phyloP scores from a whole-genome alignment of 2,329 filamentous ascomycete species.

The Curvularia sp. region DNA sequence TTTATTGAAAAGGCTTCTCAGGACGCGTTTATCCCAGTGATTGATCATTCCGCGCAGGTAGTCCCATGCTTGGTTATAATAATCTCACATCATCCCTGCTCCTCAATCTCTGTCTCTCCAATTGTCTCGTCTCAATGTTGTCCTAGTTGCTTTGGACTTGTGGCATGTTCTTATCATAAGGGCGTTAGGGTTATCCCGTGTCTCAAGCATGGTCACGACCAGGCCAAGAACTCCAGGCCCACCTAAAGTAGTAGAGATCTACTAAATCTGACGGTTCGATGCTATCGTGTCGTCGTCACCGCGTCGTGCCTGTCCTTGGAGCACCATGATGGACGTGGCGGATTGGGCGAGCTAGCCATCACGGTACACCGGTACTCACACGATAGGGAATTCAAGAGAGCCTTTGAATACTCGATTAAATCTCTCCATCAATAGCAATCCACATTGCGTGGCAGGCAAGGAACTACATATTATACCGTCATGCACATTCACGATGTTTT shows the following conservation, averaged over 20 bases:
- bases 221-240: not conserved
- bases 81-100: too few relatives aligned
- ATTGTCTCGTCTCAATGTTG: too few relatives aligned
- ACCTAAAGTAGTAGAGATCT: not conserved
- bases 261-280: not conserved
- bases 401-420: not conserved
- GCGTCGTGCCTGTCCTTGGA: slow-evolving; percentile 14
- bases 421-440: not conserved
- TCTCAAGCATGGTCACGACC: not conserved
- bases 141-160: too few relatives aligned
- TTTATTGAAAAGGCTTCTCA: too few relatives aligned
- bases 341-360: slow-evolving; percentile 25
- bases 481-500: slow-evolving; percentile 67
- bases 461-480: not conserved
- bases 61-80: too few relatives aligned
- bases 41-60: too few relatives aligned
- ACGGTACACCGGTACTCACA: slow-evolving; percentile 26
- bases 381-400: not conserved
- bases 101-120: too few relatives aligned
- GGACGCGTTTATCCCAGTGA: too few relatives aligned
- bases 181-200: too few relatives aligned
- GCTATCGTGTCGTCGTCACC: slow-evolving; percentile 4
- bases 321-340: slow-evolving; percentile 36
- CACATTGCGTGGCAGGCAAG: too few relatives aligned
- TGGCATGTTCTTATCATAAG: too few relatives aligned